Evolutionary conservation across 2,329 filamentous ascomycete genomes (phyloP).

Genomic region (Monosporascus cannonballus): DNA sequence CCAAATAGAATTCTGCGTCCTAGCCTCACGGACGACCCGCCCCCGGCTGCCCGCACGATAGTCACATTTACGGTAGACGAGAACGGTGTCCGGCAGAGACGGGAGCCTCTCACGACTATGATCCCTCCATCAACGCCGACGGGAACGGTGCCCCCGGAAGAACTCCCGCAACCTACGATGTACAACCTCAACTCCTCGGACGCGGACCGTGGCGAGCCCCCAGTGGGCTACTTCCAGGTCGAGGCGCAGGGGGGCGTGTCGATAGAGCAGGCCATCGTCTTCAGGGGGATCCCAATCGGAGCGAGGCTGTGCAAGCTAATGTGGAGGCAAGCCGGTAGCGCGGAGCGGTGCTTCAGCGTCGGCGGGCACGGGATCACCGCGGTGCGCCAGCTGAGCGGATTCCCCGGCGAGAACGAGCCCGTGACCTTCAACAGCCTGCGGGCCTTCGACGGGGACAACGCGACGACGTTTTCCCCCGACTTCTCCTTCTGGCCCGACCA

Average conservation of each 20-base stretch:
- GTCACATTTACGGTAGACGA: too few relatives aligned
- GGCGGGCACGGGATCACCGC: slow-evolving; percentile 19
- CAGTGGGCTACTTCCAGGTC: slow-evolving; percentile 11
- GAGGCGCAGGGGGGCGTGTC: slow-evolving; percentile 8
- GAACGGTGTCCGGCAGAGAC: too few relatives aligned
- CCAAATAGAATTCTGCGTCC: too few relatives aligned
- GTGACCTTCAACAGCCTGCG: slow-evolving; percentile 19
- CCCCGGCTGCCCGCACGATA: too few relatives aligned
- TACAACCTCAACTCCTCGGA: slow-evolving; percentile 15
- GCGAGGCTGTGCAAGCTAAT: slow-evolving; percentile 22
- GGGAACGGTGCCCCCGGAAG: not conserved
- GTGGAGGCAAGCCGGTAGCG: slow-evolving; percentile 29
- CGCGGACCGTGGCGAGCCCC: slow-evolving; percentile 2
- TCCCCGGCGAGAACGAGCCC: slow-evolving; percentile 12
- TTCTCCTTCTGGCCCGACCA: slow-evolving; percentile 25
- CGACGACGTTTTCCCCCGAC: slow-evolving; percentile 15
- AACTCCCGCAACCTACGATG: slow-evolving; percentile 15
- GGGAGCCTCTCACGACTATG: too few relatives aligned
- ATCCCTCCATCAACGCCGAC: not conserved
- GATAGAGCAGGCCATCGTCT: slow-evolving; percentile 26
- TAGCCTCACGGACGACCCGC: too few relatives aligned
- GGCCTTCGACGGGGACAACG: slow-evolving; percentile 13
- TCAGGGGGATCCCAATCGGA: slow-evolving; percentile 22
- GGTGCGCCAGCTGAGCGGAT: slow-evolving; percentile 17
- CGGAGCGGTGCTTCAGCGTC: slow-evolving; percentile 32